Conservation (phyloP, 2,329 filamentous ascomycete species). For the Alternaria infectoria region DNA sequence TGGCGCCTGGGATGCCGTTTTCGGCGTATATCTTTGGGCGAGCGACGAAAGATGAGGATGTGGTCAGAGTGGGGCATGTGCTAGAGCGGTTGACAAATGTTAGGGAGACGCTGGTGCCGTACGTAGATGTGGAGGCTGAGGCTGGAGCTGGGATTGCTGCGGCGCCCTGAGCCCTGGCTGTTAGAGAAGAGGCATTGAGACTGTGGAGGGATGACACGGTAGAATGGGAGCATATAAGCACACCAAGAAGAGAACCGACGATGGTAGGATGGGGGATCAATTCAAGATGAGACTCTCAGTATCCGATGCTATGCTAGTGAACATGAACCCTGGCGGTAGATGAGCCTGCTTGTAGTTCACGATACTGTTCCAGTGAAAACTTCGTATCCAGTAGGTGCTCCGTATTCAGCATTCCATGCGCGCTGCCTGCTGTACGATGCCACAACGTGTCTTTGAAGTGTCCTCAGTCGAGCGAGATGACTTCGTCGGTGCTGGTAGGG, state of each 20-base stretch:
- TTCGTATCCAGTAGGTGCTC: neutral
- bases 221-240: neutral
- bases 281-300: neutral
- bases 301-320: neutral
- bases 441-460: neutral
- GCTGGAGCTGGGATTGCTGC: neutral
- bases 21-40: slow-evolving; percentile 15
- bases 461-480: slow-evolving; percentile 14
- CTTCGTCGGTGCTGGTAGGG: slow-evolving; percentile 7
- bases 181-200: neutral
- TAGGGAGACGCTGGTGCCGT: neutral
- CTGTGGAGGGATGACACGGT: neutral
- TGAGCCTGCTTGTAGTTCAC: neutral
- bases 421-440: neutral
- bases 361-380: neutral
- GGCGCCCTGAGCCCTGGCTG: neutral
- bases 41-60: slow-evolving; percentile 6
- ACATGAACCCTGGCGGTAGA: neutral
- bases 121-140: neutral
- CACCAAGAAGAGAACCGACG: neutral
- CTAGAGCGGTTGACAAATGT: slow-evolving; percentile 4
- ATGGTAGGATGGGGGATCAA: too few relatives aligned
- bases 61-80: slow-evolving; percentile 8
- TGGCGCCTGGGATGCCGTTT: slow-evolving; percentile 59
- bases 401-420: neutral